These are phyloP conservation scores for Strobilomyces dryophilus DNA, from an alignment of 768 basidiomycete species.

Conservation along the genomic window DNA sequence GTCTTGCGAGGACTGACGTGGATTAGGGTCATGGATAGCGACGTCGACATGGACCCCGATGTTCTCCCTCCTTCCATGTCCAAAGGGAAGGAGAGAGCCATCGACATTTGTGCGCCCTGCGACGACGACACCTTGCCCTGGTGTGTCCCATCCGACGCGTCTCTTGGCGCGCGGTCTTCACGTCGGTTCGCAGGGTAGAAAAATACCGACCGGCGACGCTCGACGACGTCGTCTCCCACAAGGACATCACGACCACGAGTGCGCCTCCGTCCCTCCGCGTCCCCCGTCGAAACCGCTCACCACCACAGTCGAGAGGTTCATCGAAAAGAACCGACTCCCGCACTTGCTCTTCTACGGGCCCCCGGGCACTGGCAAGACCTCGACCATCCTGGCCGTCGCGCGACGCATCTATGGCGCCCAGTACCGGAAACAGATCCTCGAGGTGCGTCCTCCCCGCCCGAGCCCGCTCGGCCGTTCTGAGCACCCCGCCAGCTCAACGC, in stretches of 20 bases:
- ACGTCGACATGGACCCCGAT: slow-evolving; percentile 50
- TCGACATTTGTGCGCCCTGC: slow-evolving; percentile 36
- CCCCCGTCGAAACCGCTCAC: slow-evolving; percentile 2
- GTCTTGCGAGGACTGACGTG: no score
- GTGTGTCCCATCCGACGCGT: slow-evolving; percentile 39
- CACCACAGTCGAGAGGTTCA: slow-evolving; percentile 86
- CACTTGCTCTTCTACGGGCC: slow-evolving; percentile 98
- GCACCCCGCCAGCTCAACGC: slow-evolving; percentile 73
- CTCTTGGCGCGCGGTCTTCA: no score
- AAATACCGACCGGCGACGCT: slow-evolving; percentile 92
- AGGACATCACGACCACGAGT: slow-evolving; percentile 95
- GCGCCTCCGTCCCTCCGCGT: not conserved
- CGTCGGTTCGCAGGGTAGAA: slow-evolving; percentile 70
- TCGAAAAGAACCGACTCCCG: slow-evolving; percentile 89
- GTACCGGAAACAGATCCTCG: slow-evolving; percentile 89
- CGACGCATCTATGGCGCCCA: slow-evolving; percentile 87
- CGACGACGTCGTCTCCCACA: slow-evolving; percentile 94
- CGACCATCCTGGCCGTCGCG: slow-evolving; percentile 93
- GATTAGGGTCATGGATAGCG: slow-evolving; percentile 46
- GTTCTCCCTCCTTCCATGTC: slow-evolving; percentile 23
- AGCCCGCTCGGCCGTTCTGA: not conserved
- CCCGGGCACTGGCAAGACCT: slow-evolving; percentile 97
- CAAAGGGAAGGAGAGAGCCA: slow-evolving; percentile 73
- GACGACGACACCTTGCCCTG: slow-evolving; percentile 79
- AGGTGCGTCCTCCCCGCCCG: slow-evolving; percentile 46